Conservation (phyloP, 176 grass and related monocot genomes). For the Dendrocalamus sinicus region DNA sequence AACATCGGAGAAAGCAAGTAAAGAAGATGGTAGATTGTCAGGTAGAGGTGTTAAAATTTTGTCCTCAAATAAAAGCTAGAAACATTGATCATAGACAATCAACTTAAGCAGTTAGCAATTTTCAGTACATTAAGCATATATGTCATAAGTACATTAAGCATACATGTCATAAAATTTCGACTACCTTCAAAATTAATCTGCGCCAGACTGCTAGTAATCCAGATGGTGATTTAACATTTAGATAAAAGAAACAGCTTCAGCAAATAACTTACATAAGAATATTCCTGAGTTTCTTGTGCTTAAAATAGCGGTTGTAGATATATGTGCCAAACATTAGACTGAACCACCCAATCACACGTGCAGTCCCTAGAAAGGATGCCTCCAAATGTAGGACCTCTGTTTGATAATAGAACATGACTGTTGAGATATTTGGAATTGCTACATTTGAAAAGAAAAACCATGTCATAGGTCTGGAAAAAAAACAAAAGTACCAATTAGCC, state of each 20-base stretch:
- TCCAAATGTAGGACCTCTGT: conserved; percentile 73
- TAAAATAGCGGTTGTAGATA: conserved; percentile 74
- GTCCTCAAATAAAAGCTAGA: not conserved
- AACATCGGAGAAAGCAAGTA: conserved; percentile 27
- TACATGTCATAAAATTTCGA: conserved; percentile 3
- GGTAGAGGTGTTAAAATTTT: not conserved
- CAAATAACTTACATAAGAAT: conserved; percentile 69
- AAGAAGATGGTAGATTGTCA: not conserved
- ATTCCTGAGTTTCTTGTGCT: conserved; percentile 69
- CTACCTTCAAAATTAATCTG: conserved; percentile 16
- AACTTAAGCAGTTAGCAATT: not conserved
- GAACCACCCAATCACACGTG: conserved; percentile 73
- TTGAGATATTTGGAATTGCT: conserved; percentile 80
- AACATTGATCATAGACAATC: not conserved
- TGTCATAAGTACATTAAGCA: conserved; percentile 5
- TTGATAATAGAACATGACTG: conserved; percentile 92
- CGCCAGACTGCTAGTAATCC: not conserved
- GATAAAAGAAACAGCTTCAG: conserved; percentile 27
- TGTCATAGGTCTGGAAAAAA: conserved; percentile 69
- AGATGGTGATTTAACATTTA: conserved; percentile 21
- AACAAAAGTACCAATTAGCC: conserved; percentile 25
- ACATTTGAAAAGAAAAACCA: conserved; percentile 87
- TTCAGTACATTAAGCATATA: conserved; percentile 13
- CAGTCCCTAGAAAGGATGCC: conserved; percentile 77
- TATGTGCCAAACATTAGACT: conserved; percentile 83